Conservation (phyloP, 2,329 filamentous ascomycete genomes). For the Fusarium nurragi region DNA sequence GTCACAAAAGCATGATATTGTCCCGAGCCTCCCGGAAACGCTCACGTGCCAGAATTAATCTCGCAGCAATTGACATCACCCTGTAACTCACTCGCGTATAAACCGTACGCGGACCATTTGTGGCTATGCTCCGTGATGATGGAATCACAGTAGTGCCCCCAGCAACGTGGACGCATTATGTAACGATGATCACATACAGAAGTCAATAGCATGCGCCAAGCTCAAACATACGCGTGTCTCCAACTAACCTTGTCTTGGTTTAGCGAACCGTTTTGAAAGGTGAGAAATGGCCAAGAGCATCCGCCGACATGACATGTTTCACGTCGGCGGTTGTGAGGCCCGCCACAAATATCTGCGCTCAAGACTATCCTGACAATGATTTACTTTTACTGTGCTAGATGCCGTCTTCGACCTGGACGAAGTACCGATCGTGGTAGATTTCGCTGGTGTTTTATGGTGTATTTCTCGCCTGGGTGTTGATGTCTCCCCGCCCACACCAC, state of each 20-base stretch:
- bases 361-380: too few species aligned
- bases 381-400: too few species aligned
- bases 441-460: too few species aligned
- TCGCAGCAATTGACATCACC: neutral
- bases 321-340: neutral
- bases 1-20: slow-evolving; percentile 4
- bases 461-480: too few species aligned
- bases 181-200: neutral
- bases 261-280: slow-evolving; percentile 5
- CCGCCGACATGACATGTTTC: slow-evolving; percentile 13
- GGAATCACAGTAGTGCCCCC: neutral
- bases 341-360: neutral
- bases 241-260: slow-evolving; percentile 11
- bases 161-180: slow-evolving; percentile 1
- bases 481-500: too few species aligned
- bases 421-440: too few species aligned
- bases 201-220: slow-evolving; percentile 8
- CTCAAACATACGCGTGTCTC: slow-evolving; percentile 21
- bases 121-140: neutral
- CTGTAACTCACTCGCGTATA: too few species aligned
- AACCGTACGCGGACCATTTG: neutral
- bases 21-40: slow-evolving; percentile 15
- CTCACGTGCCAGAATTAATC: neutral
- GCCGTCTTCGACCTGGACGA: too few species aligned
- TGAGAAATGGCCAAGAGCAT: slow-evolving; percentile 15